Base-by-base conservation (phyloP, 495 filamentous ascomycete genomes). In the Daldinia vernicosa region DNA sequence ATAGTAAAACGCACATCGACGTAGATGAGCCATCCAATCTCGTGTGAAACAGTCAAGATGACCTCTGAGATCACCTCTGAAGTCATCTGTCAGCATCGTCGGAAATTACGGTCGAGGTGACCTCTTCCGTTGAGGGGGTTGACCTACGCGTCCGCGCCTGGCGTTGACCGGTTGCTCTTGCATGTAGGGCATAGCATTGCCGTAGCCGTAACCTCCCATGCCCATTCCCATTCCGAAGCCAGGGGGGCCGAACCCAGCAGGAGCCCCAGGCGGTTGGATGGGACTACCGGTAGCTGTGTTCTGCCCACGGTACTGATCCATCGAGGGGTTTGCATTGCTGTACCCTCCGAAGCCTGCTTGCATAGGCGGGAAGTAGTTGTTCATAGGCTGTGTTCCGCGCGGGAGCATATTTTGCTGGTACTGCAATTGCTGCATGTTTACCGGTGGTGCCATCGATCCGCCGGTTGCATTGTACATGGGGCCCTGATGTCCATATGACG, bases 321-420 rank as follows among this genome's bases (percentile, higher is more conserved):
- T 71, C 1, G 80, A 74, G 14, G 84, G 81, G 66, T 80, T 82
- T 11, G 77, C 65, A 61, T 73, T 83, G 66, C 77, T 82, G 63
- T 82, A 87, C 37, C 78, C 82, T 33, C 76, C 79, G 64, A 79
- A 86, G 0, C 84, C 85, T 24, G 80, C 75, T 66, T 81, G 82
- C 78, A 85, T 79, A 15, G 77, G 60, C 0, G 83, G 82, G 71
- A 80, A 88, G 73, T 79, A 85, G 61, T 84, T 86, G 73, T 79
- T 84, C 78, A 86, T 82, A 17, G 83, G 82, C 17, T 84, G 82
- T 7, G 78, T 77, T 17, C 80, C 80, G 26, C 86, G 84, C 5
- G 84, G 79, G 62, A 89, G 82, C 74, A 89, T 79, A 60, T 75
- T 80, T 70, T 89, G 87, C 75, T 89, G 87, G 69, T 86, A 88